phyloP scores from a whole-genome alignment of 352 stramenopile genomes.

The Globisporangium abappressorium region DNA sequence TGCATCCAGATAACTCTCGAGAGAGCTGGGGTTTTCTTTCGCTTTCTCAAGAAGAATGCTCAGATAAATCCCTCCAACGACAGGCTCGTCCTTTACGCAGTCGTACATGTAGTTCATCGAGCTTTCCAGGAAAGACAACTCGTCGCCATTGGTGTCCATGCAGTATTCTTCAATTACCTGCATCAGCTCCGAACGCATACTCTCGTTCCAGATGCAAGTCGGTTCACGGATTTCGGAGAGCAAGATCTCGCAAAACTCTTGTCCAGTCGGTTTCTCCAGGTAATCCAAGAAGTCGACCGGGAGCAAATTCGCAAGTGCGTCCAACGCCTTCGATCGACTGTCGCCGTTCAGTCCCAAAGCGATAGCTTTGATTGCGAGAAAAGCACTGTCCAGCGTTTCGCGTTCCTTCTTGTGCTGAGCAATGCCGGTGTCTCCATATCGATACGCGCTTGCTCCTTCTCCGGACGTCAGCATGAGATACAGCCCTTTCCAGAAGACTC shows the following conservation, averaged over 20 bases:
- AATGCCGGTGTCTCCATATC: conserved; percentile 27
- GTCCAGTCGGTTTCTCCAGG: conserved; percentile 59
- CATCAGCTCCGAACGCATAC: conserved; percentile 58
- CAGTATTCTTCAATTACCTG: conserved; percentile 76
- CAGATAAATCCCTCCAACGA: conserved; percentile 71
- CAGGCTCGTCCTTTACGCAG: conserved; percentile 64
- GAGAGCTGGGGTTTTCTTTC: conserved; percentile 27
- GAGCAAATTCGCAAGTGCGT: conserved; percentile 66
- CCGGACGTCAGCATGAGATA: conserved; percentile 74
- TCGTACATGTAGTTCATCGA: conserved; percentile 80
- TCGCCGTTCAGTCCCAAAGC: conserved; percentile 52
- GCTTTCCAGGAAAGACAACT: conserved; percentile 66
- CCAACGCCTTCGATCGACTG: conserved; percentile 48
- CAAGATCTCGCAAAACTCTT: conserved; percentile 72
- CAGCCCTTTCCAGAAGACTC: conserved; percentile 76
- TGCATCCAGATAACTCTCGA: conserved; percentile 56
- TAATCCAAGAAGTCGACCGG: conserved; percentile 74
- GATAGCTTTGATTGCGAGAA: conserved; percentile 56
- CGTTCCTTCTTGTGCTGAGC: conserved; percentile 54
- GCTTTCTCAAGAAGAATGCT: conserved; percentile 64
- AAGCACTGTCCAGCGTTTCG: conserved; percentile 74
- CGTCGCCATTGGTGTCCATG: conserved; percentile 44
- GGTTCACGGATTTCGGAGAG: conserved; percentile 72
- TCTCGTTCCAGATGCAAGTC: conserved; percentile 77
- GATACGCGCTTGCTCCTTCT: conserved; percentile 46